A percentile compares a stretch with the other conserved stretches of the same genome.
Conservation (phyloP, 306 rosid species). For the Pueraria montana region DNA sequence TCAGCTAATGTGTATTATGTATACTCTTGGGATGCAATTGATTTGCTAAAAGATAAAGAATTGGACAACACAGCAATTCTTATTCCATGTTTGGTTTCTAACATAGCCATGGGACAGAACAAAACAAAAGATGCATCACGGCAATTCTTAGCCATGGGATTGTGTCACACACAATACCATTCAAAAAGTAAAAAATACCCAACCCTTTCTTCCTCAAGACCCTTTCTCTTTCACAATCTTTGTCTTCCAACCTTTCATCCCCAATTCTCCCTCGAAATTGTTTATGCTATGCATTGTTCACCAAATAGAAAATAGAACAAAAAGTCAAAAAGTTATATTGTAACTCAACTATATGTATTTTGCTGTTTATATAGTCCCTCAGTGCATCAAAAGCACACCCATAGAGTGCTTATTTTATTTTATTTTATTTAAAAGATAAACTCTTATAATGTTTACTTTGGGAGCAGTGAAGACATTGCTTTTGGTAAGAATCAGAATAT, state of each 20-base stretch:
- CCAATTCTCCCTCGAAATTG: neutral
- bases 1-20: neutral
- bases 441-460: neutral
- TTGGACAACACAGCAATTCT: neutral
- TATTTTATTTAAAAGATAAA: neutral
- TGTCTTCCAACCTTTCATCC: neutral
- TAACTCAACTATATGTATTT: neutral
- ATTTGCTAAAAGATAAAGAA: neutral
- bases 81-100: neutral
- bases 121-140: neutral
- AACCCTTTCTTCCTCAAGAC: neutral
- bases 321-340: neutral
- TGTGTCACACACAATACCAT: neutral
- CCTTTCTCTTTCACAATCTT: neutral
- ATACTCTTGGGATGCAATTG: neutral
- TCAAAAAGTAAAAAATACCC: neutral
- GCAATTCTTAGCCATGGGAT: neutral
- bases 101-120: neutral
- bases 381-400: neutral
- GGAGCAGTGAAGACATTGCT: conserved; percentile 29
- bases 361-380: neutral
- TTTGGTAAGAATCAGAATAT: conserved; percentile 1
- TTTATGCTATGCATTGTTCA: neutral
- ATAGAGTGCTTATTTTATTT: neutral
- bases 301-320: neutral